Evolutionary conservation across 2,329 filamentous ascomycete genomes (phyloP), one percentile per base, ranked within the genome.

Genomic region (Penicillium sp.): DNA sequence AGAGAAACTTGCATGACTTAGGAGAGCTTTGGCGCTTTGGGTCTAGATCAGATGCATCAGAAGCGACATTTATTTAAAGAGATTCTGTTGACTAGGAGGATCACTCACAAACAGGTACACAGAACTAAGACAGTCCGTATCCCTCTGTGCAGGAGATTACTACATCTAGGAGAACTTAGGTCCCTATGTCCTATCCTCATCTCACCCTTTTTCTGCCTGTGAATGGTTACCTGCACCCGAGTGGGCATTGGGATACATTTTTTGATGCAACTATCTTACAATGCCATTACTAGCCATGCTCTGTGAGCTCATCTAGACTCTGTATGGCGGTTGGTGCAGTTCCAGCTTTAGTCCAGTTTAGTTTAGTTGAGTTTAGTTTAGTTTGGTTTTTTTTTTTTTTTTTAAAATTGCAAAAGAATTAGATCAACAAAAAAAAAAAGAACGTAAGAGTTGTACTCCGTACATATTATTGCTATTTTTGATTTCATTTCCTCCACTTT

Each of bases 131-230:
- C 38, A 53, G 48, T 38, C 30, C 14, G 14, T 49, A 62, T 61
- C 62, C 61, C 59, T 64, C 57, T 54, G 42, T 14, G 42, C 57
- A 63, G 62, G 62, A 64, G 61, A 19, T 56, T 27, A 61, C 49
- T 56, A 54, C 56, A 64, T 59, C 58, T 47, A 62, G 58, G 61
- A 61, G 57, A 56, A 42, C 47, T 23, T 23, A 23, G 23, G 23
- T 23, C 23, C 23, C 23, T 23, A 23, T 23, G 23, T 23, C 23
- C 3, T 49, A 48, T 16, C 53, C 57, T 59, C 50, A 58, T 40
- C 47, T 59, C 55, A 36, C 50, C 34, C n/a, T 61, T 39, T 56
- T 55, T 52, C 34, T 23, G 14, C 42, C 32, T 51, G 29, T 47
- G 42, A 55, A 47, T 57, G 51, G 59, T 40, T 56, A 50, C 51